Evolutionary conservation across 768 basidiomycete genomes (phyloP).

Genomic region (Cyathus striatus): DNA sequence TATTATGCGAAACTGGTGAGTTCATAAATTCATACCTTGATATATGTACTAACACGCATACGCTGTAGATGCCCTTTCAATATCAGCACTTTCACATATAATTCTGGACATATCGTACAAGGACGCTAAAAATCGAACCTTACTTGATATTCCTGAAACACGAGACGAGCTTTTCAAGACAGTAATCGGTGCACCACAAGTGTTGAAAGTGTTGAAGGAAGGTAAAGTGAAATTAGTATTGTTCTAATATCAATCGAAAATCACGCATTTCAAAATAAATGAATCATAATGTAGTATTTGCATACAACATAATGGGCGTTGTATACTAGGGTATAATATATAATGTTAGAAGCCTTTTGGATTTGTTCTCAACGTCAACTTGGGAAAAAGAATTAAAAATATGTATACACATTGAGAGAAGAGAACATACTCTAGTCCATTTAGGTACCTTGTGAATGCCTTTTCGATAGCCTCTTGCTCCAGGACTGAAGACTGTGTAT

Average conservation of each 20-base stretch:
- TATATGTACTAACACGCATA: neutral
- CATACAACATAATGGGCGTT: conserved; percentile 10
- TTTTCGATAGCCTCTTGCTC: conserved; percentile 76
- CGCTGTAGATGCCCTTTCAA: conserved; percentile 58
- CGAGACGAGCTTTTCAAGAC: conserved; percentile 76
- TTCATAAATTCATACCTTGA: conserved; percentile 1
- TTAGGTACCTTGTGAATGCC: conserved; percentile 98
- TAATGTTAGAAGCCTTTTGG: conserved; percentile 80
- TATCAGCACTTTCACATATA: conserved; percentile 78
- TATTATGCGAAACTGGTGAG: conserved; percentile 69
- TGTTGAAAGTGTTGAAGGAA: conserved; percentile 58
- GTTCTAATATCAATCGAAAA: too few species aligned
- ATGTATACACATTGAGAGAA: neutral
- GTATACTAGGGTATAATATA: conserved; percentile 2
- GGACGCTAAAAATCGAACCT: conserved; percentile 70
- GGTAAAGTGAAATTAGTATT: conserved; percentile 80
- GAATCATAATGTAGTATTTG: conserved; percentile 4
- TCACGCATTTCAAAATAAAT: conserved; percentile 3
- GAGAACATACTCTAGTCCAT: conserved; percentile 76
- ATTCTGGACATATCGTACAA: conserved; percentile 72
- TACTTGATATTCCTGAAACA: conserved; percentile 82
- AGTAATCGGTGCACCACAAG: conserved; percentile 57
- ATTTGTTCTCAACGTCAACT: conserved; percentile 85
- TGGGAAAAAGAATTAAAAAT: conserved; percentile 5
- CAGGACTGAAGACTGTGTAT: conserved; percentile 84